Percentiles rank a stretch among this genome's conserved stretches.
phyloP scores from a whole-genome alignment of 2,329 filamentous ascomycete genomes.

The Clonostachys rosea region DNA sequence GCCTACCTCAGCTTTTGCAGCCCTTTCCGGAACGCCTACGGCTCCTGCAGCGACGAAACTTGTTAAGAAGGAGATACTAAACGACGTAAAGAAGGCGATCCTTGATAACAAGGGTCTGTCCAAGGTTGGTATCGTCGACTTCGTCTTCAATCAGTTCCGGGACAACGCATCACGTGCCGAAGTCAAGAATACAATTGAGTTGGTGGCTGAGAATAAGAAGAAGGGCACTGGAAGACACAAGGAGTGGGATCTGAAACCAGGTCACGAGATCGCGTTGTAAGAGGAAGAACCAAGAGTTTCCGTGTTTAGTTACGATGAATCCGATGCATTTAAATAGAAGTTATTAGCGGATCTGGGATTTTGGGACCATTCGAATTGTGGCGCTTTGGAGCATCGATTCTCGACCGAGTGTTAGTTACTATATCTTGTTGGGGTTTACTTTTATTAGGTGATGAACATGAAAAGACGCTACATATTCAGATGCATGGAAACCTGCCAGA shows the following conservation, averaged over 20 bases:
- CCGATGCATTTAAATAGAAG: too few species aligned
- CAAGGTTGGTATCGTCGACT: slow-evolving; percentile 33
- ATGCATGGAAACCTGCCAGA: too few species aligned
- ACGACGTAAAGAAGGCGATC: slow-evolving; percentile 34
- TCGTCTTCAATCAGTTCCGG: slow-evolving; percentile 30
- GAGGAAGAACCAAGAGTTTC: neutral
- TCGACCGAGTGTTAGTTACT: too few species aligned
- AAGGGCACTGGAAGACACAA: slow-evolving; percentile 26
- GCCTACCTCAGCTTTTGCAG: slow-evolving; percentile 28
- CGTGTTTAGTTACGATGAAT: neutral
- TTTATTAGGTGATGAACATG: too few species aligned
- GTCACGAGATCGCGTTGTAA: slow-evolving; percentile 25
- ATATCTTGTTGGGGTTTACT: too few species aligned
- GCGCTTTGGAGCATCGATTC: too few species aligned
- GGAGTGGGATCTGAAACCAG: slow-evolving; percentile 32
- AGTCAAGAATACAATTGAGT: slow-evolving; percentile 34
- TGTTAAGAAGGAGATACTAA: slow-evolving; percentile 30
- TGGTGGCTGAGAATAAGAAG: slow-evolving; percentile 28
- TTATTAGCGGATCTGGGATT: too few species aligned
- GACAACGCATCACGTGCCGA: slow-evolving; percentile 27
- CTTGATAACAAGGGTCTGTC: slow-evolving; percentile 30
- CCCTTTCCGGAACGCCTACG: slow-evolving; percentile 12
- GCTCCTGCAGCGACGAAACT: slow-evolving; percentile 15
- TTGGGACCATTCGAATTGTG: too few species aligned
- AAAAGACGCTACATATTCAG: too few species aligned